Conservation (phyloP, 331 rosid species). For the Malus hybrid region DNA sequence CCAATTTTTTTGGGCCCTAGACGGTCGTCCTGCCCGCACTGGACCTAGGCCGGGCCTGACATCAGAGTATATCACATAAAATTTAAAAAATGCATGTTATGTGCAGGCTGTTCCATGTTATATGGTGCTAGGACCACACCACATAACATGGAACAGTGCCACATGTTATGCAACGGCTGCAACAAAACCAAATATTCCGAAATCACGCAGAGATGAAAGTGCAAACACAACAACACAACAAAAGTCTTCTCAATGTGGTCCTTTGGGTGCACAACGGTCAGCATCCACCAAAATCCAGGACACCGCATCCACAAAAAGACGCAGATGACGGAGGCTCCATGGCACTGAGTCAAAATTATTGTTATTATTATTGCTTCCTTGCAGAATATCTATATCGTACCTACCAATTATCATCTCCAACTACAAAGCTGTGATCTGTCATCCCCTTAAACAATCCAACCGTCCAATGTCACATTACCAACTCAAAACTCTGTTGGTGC, state of each 20-base stretch:
- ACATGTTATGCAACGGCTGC: background rate
- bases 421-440: background rate
- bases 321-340: slow-evolving; percentile 1
- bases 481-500: background rate
- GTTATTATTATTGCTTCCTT: background rate
- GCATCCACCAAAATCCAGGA: background rate
- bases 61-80: too few relatives aligned
- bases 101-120: too few relatives aligned
- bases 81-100: too few relatives aligned
- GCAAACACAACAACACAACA: background rate
- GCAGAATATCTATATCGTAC: background rate
- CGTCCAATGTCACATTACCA: background rate
- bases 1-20: too few relatives aligned
- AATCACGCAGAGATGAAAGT: too few relatives aligned
- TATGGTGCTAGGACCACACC: too few relatives aligned
- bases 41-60: too few relatives aligned
- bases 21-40: too few relatives aligned
- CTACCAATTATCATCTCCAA: background rate
- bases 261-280: background rate
- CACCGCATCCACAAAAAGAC: background rate
- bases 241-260: background rate
- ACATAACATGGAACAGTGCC: too few relatives aligned
- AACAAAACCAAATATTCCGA: background rate
- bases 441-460: background rate
- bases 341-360: background rate